Conservation (phyloP, 306 rosid genomes). For the Quercus ilex region DNA sequence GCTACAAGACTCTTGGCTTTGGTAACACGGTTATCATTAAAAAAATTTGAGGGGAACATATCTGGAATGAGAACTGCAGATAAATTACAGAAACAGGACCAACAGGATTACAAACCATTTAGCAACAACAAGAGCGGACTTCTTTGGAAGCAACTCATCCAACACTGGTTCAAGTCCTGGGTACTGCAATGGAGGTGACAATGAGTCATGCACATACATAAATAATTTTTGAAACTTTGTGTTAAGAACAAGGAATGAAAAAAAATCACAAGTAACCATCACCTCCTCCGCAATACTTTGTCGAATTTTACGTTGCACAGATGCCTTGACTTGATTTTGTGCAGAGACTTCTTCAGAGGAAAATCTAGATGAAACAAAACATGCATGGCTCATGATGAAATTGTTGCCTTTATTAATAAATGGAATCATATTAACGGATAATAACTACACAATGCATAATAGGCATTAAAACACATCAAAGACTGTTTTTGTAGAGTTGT, state of each 20-base stretch:
- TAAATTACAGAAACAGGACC: conserved; percentile 5
- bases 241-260: background rate
- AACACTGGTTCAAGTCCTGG: conserved; percentile 92
- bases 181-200: conserved; percentile 47
- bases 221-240: background rate
- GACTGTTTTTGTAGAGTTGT: background rate
- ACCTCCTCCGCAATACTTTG: conserved; percentile 99
- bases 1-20: no score
- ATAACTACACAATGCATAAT: background rate
- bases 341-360: conserved; percentile 92
- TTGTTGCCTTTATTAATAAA: background rate
- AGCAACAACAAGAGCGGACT: conserved; percentile 83
- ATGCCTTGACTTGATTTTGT: conserved; percentile 98
- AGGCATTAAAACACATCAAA: background rate
- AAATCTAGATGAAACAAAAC: conserved; percentile 44
- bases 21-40: background rate
- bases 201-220: background rate
- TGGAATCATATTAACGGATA: background rate
- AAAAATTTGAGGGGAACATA: background rate
- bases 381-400: background rate
- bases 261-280: conserved; percentile 6
- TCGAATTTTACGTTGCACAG: conserved; percentile 84
- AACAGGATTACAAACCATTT: conserved; percentile 64
- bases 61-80: background rate
- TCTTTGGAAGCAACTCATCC: conserved; percentile 97